Evolutionary conservation across 2,329 filamentous ascomycete genomes (phyloP).

Genomic region (Beauveria sp.): DNA sequence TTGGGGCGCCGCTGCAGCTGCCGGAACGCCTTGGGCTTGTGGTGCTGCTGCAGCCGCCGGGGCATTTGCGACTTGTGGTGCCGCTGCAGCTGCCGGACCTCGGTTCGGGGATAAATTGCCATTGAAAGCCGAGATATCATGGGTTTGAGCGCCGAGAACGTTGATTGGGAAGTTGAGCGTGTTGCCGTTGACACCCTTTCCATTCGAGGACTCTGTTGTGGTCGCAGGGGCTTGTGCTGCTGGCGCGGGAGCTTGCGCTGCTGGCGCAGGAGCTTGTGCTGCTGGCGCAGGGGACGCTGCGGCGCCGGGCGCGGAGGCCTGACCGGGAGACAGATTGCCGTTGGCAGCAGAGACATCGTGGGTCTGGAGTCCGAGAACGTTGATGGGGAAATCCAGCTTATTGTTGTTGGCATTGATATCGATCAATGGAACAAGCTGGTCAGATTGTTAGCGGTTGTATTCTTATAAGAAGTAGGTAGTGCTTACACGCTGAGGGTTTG

Average conservation of each 20-base stretch:
- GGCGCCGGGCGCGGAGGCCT: not conserved
- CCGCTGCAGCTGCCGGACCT: not conserved
- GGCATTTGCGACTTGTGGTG: too few relatives aligned
- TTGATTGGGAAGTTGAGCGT: not conserved
- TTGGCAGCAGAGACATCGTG: not conserved
- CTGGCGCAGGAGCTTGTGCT: not conserved
- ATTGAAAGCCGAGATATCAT: not conserved
- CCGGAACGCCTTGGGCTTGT: too few relatives aligned
- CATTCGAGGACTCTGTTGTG: not conserved
- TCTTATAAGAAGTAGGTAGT: too few relatives aligned
- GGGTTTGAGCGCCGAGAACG: not conserved
- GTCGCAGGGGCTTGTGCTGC: not conserved
- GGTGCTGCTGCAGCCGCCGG: too few relatives aligned
- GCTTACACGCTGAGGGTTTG: not conserved
- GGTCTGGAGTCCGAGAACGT: not conserved
- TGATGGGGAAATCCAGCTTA: not conserved
- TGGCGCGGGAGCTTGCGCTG: not conserved
- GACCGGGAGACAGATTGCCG: not conserved
- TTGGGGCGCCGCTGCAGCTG: too few relatives aligned
- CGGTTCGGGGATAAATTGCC: not conserved
- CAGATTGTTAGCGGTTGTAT: not conserved
- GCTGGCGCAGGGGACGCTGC: not conserved
- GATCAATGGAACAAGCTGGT: not conserved
- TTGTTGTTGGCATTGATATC: slow-evolving; percentile 1
- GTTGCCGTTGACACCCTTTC: not conserved